These are phyloP conservation scores for Diaporthe sp. DNA, from an alignment of 2,329 filamentous ascomycete species.

Conservation along the genomic window DNA sequence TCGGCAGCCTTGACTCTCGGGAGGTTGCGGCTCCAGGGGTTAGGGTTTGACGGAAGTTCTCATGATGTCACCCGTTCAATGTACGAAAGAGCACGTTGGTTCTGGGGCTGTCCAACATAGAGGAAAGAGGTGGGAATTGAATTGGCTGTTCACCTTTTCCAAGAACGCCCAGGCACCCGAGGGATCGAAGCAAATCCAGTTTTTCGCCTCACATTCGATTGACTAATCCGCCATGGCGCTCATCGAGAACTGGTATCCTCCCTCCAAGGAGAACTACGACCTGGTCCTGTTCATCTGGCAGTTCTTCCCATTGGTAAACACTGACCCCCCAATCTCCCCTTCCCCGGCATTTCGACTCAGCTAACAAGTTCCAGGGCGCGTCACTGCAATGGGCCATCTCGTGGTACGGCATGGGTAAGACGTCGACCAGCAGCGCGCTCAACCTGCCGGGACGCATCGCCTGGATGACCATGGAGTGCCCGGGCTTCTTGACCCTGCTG, in stretches of 20 bases:
- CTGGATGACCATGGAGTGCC: slow-evolving; percentile 91
- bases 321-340: slow-evolving; percentile 23
- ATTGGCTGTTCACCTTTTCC: background rate
- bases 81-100: background rate
- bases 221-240: slow-evolving; percentile 58
- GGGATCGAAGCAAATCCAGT: background rate
- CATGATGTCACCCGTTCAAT: slow-evolving; percentile 31
- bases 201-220: background rate
- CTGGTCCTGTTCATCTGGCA: slow-evolving; percentile 66
- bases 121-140: background rate
- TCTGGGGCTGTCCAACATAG: background rate
- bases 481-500: slow-evolving; percentile 81
- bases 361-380: slow-evolving; percentile 54
- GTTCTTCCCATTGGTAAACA: slow-evolving; percentile 67
- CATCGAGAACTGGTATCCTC: slow-evolving; percentile 69
- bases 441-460: slow-evolving; percentile 92
- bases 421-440: slow-evolving; percentile 78
- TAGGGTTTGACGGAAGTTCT: background rate
- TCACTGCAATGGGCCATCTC: slow-evolving; percentile 81
- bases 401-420: slow-evolving; percentile 95
- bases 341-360: background rate
- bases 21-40: background rate
- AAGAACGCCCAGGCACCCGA: background rate
- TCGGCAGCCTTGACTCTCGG: background rate
- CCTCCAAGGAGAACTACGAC: slow-evolving; percentile 71